These are phyloP conservation scores for Macroventuria anomochaeta DNA, from an alignment of 2,329 filamentous ascomycete species.

Conservation along the genomic window DNA sequence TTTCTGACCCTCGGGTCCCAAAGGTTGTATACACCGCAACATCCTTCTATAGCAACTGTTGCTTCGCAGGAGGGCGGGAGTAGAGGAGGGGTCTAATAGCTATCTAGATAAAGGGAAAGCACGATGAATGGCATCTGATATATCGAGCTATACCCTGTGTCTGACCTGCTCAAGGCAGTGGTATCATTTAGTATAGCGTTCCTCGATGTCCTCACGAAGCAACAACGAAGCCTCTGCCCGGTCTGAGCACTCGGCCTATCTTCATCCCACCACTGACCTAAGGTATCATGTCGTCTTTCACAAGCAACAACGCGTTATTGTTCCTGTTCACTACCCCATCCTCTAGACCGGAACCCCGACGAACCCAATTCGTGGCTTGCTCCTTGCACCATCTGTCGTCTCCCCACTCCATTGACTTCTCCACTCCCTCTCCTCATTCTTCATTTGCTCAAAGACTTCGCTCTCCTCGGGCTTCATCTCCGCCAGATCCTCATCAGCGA, in stretches of 20 bases:
- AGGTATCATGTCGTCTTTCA: neutral
- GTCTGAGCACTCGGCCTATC: neutral
- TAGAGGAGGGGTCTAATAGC: no score
- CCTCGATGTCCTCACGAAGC: no score
- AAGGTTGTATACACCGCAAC: no score
- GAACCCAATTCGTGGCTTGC: conserved; percentile 56
- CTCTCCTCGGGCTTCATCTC: conserved; percentile 74
- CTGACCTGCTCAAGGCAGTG: neutral
- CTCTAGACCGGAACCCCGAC: conserved; percentile 57
- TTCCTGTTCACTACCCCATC: neutral
- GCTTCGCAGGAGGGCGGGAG: no score
- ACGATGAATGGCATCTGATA: no score
- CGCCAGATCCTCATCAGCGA: conserved; percentile 69
- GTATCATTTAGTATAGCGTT: conserved; percentile 3
- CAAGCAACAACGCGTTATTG: neutral
- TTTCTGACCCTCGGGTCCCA: no score
- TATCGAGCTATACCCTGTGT: neutral
- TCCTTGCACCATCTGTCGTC: conserved; percentile 58
- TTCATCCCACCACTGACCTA: neutral
- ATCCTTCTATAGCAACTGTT: no score
- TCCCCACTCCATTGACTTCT: conserved; percentile 77
- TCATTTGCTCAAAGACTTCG: conserved; percentile 72
- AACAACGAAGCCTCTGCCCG: no score
- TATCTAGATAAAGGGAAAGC: no score
- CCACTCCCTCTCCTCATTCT: conserved; percentile 72